phyloP scores from a whole-genome alignment of 2,329 filamentous ascomycete species.

The Raffaelea deltoideospora region DNA sequence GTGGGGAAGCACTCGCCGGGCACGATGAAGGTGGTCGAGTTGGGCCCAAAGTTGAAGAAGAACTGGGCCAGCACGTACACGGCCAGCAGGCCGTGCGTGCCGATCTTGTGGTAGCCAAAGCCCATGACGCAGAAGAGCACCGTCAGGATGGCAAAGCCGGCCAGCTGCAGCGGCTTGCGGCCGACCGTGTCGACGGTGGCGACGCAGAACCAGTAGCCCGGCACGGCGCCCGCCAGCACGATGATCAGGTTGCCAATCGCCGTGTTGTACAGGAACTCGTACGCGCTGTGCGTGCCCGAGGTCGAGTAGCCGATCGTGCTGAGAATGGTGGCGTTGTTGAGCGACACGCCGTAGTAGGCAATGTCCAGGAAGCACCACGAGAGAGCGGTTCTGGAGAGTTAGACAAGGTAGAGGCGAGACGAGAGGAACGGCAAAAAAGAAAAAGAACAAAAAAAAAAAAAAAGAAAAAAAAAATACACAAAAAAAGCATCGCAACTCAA shows the following conservation, averaged over 20 bases:
- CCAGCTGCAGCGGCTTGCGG: slow-evolving; percentile 62
- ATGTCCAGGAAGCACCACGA: slow-evolving; percentile 66
- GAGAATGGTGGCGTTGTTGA: slow-evolving; percentile 65
- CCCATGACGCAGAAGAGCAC: slow-evolving; percentile 48
- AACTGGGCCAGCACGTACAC: slow-evolving; percentile 42
- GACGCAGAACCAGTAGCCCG: slow-evolving; percentile 73
- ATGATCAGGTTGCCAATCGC: slow-evolving; percentile 68
- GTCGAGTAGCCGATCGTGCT: slow-evolving; percentile 55
- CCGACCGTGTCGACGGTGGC: slow-evolving; percentile 54
- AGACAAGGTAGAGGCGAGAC: neutral
- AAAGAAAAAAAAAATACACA: neutral
- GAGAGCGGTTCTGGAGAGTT: slow-evolving; percentile 41
- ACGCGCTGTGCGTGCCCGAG: slow-evolving; percentile 36
- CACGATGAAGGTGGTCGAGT: slow-evolving; percentile 41
- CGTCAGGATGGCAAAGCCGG: slow-evolving; percentile 45
- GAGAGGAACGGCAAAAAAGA: neutral
- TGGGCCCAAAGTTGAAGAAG: slow-evolving; percentile 45
- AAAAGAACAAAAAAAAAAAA: too few species aligned
- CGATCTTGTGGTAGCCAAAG: slow-evolving; percentile 41
- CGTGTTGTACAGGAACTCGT: slow-evolving; percentile 57
- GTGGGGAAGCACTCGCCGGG: slow-evolving; percentile 42
- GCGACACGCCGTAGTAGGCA: slow-evolving; percentile 52
- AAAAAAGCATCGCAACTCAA: too few species aligned
- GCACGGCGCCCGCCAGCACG: slow-evolving; percentile 63
- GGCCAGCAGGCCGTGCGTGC: slow-evolving; percentile 35